Evolutionary conservation across 805 yeast genomes (phyloP).

Genomic region (Metschnikowia drakensbergensis): DNA sequence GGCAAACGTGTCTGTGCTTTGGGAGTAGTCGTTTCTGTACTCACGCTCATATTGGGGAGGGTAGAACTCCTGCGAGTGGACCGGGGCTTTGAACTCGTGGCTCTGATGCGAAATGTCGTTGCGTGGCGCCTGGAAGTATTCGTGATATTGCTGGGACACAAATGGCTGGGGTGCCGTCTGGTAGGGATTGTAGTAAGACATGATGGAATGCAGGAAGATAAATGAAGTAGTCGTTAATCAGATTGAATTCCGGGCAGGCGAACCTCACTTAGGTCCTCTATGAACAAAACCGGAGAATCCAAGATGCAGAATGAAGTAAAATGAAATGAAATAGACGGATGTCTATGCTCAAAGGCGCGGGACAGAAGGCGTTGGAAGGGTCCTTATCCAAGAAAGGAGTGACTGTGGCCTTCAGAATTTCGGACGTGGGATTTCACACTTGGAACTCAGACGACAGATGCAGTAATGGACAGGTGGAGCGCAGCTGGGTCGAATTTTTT

Average conservation of each 20-base stretch:
- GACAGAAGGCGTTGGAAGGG: neutral
- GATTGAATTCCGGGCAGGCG: neutral
- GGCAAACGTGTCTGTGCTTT: neutral
- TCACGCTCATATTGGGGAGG: neutral
- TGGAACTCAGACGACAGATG: neutral
- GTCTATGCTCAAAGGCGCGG: neutral
- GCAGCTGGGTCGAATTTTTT: constrained; percentile 5
- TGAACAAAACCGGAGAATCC: neutral
- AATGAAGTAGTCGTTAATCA: constrained; percentile 4
- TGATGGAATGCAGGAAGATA: constrained; percentile 12
- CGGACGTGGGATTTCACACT: neutral
- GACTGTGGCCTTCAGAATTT: too few species aligned
- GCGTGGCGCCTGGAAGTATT: neutral
- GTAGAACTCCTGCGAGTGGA: neutral
- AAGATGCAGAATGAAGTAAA: constrained; percentile 11
- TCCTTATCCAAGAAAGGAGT: too few species aligned
- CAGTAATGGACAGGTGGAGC: neutral
- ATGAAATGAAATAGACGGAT: constrained; percentile 1
- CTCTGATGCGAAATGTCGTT: neutral
- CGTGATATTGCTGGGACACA: neutral
- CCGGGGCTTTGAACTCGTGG: neutral
- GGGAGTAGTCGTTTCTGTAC: neutral
- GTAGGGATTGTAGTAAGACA: constrained; percentile 43
- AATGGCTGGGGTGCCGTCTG: constrained; percentile 35
- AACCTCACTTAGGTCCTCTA: neutral